A percentile compares a stretch with the other conserved stretches of the same genome.
These are phyloP conservation scores for Alternaria ventricosa DNA, from an alignment of 2,329 filamentous ascomycete species.

Conservation along the genomic window DNA sequence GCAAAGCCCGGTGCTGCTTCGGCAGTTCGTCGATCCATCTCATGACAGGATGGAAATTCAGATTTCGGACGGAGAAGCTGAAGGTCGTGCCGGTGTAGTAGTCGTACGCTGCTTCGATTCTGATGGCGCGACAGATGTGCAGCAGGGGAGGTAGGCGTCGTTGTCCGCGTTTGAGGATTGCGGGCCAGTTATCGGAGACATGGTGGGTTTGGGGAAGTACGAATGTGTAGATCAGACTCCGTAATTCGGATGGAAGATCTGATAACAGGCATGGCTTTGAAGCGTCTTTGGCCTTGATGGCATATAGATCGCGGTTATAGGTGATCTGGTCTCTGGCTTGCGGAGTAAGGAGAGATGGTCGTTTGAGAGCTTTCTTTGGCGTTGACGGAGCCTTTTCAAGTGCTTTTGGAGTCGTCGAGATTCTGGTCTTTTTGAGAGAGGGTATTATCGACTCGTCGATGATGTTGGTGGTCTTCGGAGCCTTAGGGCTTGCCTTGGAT, in stretches of 20 bases:
- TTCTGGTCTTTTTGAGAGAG: background rate
- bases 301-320: constrained; percentile 7
- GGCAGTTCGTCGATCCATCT: constrained; percentile 26
- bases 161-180: background rate
- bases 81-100: constrained; percentile 33
- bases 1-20: constrained; percentile 16
- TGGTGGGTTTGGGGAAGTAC: constrained; percentile 9
- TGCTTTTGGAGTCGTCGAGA: background rate
- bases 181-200: background rate
- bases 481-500: constrained; percentile 4
- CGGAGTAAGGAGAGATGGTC: constrained; percentile 6
- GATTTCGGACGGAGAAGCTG: constrained; percentile 18
- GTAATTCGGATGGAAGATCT: constrained; percentile 9
- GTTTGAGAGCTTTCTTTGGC: constrained; percentile 6
- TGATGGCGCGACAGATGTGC: constrained; percentile 30
- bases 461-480: background rate
- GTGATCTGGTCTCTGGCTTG: constrained; percentile 1
- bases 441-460: background rate
- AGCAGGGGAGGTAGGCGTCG: constrained; percentile 13
- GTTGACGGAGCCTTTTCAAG: background rate
- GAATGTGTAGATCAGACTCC: constrained; percentile 9
- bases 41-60: constrained; percentile 21
- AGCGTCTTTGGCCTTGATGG: background rate
- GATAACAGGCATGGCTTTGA: constrained; percentile 4
- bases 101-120: constrained; percentile 36